Conservation (phyloP, 2,329 filamentous ascomycete species). For the Volutella citrinella region DNA sequence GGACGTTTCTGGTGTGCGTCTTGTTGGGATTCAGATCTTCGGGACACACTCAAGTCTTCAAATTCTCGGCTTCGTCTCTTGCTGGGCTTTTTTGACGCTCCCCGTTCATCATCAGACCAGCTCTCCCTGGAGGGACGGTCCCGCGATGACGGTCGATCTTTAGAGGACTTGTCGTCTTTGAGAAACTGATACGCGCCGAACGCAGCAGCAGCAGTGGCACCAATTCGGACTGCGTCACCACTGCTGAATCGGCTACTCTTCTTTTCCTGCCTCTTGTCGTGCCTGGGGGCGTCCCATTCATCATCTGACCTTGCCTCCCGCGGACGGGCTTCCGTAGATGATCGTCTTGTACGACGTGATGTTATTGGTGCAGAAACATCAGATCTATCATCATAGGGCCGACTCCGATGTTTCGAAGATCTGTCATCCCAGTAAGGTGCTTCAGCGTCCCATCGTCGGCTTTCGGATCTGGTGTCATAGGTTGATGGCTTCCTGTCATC, state of each 20-base stretch:
- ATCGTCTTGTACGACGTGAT: slow-evolving; percentile 19
- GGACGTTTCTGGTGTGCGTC: no score
- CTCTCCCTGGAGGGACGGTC: slow-evolving; percentile 16
- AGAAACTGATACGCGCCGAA: no score
- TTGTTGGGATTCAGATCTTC: no score
- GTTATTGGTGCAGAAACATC: slow-evolving; percentile 28
- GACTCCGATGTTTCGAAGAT: slow-evolving; percentile 26
- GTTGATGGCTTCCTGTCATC: slow-evolving; percentile 24
- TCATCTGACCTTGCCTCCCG: slow-evolving; percentile 4
- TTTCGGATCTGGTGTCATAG: slow-evolving; percentile 26
- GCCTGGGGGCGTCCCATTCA: slow-evolving; percentile 8
- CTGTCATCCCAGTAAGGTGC: slow-evolving; percentile 11
- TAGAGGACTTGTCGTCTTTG: slow-evolving; percentile 15
- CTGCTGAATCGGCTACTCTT: slow-evolving; percentile 9
- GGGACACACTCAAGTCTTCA: no score
- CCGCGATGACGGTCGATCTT: slow-evolving; percentile 15
- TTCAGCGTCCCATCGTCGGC: slow-evolving; percentile 16
- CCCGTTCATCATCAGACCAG: slow-evolving; percentile 26
- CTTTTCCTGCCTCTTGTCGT: slow-evolving; percentile 13
- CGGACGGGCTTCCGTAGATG: slow-evolving; percentile 9
- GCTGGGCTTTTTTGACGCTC: slow-evolving; percentile 28
- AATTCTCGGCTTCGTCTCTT: slow-evolving; percentile 3
- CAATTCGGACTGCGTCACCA: slow-evolving; percentile 13
- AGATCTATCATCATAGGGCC: slow-evolving; percentile 17
- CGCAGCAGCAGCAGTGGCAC: slow-evolving; percentile 18